Evolutionary conservation across 2,329 filamentous ascomycete species (phyloP).

Genomic region (Fusarium cicatricum): DNA sequence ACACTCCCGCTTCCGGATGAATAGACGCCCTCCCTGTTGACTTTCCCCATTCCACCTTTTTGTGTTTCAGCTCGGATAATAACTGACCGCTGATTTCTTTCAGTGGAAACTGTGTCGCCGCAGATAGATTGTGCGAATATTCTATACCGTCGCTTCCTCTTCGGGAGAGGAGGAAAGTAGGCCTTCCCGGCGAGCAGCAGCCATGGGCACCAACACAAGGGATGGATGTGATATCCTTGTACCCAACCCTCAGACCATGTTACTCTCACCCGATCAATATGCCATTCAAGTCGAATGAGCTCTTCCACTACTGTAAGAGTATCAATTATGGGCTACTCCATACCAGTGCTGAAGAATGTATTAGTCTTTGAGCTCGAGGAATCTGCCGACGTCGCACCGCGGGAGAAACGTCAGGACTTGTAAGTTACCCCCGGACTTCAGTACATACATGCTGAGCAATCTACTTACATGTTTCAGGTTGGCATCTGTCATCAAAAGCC

Average conservation of each 20-base stretch:
- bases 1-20: conserved; percentile 2
- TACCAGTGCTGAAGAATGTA: not conserved
- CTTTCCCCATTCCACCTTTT: not conserved
- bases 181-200: conserved; percentile 33
- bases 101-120: conserved; percentile 23
- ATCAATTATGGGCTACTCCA: not conserved
- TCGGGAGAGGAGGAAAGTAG: conserved; percentile 27
- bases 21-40: conserved; percentile 1
- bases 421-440: not conserved
- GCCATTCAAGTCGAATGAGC: conserved; percentile 34
- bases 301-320: conserved; percentile 35
- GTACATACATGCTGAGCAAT: not conserved
- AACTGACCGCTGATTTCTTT: not conserved
- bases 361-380: conserved; percentile 11
- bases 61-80: too few species aligned
- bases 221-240: not conserved
- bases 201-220: conserved; percentile 15
- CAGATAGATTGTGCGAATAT: conserved; percentile 19
- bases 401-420: conserved; percentile 8
- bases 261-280: conserved; percentile 21
- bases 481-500: conserved; percentile 12
- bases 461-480: conserved; percentile 2
- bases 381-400: not conserved
- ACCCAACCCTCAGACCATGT: conserved; percentile 9
- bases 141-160: conserved; percentile 17